A percentile compares a stretch with the other conserved stretches of the same genome.
Conservation (phyloP, 208 protist species). For the Novymonas esmeraldas region DNA sequence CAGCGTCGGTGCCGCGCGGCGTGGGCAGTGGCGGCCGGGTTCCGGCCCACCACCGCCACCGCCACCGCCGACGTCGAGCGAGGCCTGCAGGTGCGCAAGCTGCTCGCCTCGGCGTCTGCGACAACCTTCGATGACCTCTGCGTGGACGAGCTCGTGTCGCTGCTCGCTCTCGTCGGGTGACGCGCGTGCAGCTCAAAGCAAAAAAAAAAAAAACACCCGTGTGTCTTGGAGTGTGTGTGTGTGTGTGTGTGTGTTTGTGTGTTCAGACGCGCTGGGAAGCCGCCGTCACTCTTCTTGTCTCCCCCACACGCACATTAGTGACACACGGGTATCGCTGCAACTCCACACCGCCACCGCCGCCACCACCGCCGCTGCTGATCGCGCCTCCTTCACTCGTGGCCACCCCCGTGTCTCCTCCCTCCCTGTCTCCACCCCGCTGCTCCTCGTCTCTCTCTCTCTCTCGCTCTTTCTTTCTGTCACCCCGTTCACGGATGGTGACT, state of each 20-base stretch:
- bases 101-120: constrained; percentile 19
- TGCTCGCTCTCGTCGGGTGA: constrained; percentile 21
- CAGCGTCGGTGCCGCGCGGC: constrained; percentile 27
- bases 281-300: background rate
- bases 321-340: background rate
- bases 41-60: constrained; percentile 3
- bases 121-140: constrained; percentile 31
- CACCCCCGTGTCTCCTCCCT: background rate
- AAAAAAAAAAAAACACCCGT: no score
- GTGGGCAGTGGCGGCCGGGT: constrained; percentile 3
- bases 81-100: background rate
- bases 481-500: background rate
- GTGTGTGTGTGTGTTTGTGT: background rate
- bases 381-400: background rate
- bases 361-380: background rate
- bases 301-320: background rate
- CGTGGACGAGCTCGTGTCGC: constrained; percentile 38
- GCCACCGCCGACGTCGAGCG: background rate
- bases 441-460: background rate
- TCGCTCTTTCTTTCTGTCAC: background rate
- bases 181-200: no score
- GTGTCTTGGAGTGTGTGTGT: no score
- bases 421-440: background rate
- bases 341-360: no score
- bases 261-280: no score